Conservation (phyloP, 352 stramenopile species). For the Pythium myriotylum region DNA sequence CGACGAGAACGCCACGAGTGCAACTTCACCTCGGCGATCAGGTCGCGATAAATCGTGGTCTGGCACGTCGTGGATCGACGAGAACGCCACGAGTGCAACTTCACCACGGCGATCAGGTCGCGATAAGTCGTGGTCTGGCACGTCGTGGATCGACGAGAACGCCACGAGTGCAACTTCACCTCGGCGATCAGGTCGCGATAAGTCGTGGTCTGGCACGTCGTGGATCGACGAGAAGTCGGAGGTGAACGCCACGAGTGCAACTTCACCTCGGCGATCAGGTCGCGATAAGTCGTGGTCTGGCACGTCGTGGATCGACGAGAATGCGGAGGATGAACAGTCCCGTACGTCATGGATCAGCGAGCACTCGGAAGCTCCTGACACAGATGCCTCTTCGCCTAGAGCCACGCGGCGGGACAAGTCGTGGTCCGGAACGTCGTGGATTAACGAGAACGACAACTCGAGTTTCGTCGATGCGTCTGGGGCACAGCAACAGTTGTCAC, state of each 20-base stretch:
- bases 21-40: background rate
- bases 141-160: too few species aligned
- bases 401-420: conserved; percentile 13
- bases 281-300: conserved; percentile 9
- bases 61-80: conserved; percentile 7
- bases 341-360: conserved; percentile 23
- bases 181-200: too few species aligned
- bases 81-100: too few species aligned
- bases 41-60: conserved; percentile 12
- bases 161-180: too few species aligned
- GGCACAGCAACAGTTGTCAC: background rate
- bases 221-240: conserved; percentile 13
- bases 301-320: conserved; percentile 13
- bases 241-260: background rate
- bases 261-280: background rate
- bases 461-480: conserved; percentile 1
- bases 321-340: background rate
- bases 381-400: background rate
- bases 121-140: too few species aligned
- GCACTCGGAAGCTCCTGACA: background rate
- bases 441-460: conserved; percentile 15
- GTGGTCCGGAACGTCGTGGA: conserved; percentile 23
- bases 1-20: conserved; percentile 9
- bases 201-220: too few species aligned
- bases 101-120: too few species aligned